phyloP scores from a whole-genome alignment of 2,329 filamentous ascomycete species.

The Pseudogymnoascus pannorum region DNA sequence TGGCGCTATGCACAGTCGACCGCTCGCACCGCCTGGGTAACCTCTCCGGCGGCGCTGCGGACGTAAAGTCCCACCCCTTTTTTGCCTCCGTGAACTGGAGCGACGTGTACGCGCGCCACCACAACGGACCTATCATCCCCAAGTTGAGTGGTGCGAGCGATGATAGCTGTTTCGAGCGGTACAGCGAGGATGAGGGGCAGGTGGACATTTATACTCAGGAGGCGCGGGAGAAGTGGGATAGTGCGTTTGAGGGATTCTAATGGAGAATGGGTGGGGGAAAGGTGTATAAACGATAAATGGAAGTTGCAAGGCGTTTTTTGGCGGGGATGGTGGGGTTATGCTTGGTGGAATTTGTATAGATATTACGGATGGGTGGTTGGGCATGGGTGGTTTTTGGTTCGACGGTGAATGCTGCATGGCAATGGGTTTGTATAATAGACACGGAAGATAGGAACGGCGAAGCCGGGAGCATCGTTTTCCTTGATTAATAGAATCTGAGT shows the following conservation, averaged over 20 bases:
- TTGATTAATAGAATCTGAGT: constrained; percentile 1
- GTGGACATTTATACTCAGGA: constrained; percentile 54
- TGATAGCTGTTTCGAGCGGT: constrained; percentile 74
- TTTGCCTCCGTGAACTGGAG: constrained; percentile 70
- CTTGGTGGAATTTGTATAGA: constrained; percentile 3
- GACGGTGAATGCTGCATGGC: background rate
- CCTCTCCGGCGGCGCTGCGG: constrained; percentile 63
- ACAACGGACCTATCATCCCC: constrained; percentile 67
- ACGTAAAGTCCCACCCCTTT: constrained; percentile 70
- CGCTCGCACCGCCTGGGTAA: constrained; percentile 72
- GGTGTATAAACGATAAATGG: background rate
- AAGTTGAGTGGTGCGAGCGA: constrained; percentile 65
- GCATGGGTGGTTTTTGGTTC: background rate
- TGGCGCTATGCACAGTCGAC: constrained; percentile 69
- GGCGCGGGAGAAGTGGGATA: constrained; percentile 61
- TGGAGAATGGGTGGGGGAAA: background rate
- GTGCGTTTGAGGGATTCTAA: constrained; percentile 64
- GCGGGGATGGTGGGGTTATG: background rate
- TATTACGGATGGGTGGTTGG: background rate
- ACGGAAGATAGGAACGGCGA: background rate
- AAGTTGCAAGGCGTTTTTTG: constrained; percentile 4
- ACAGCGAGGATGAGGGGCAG: constrained; percentile 62
- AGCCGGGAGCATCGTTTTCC: background rate
- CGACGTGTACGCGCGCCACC: constrained; percentile 55
- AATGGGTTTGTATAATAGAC: constrained; percentile 1